Evolutionary conservation across 371 early-diverging fungal species (phyloP).

Genomic region (Mortierella sp.): DNA sequence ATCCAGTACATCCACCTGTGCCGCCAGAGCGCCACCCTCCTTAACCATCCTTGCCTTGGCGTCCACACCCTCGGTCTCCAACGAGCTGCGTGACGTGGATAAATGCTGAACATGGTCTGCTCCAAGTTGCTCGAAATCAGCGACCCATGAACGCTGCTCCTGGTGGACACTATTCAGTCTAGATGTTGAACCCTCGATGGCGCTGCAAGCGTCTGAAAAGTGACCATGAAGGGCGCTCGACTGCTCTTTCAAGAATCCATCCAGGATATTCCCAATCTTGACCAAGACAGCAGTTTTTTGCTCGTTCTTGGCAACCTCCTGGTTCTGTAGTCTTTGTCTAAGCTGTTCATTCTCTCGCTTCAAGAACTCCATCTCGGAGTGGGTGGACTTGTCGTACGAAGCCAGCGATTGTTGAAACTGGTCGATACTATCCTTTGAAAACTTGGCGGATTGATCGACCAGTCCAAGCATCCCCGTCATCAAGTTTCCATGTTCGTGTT

Average conservation of each 20-base stretch:
- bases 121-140: constrained; percentile 17
- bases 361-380: constrained; percentile 25
- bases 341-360: constrained; percentile 24
- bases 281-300: constrained; percentile 19
- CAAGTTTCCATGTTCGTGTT: constrained; percentile 21
- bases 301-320: constrained; percentile 15
- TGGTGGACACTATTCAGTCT: constrained; percentile 24
- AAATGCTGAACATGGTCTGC: constrained; percentile 14
- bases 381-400: constrained; percentile 23
- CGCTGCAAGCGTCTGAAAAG: constrained; percentile 9
- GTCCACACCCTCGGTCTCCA: constrained; percentile 6
- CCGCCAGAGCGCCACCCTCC: constrained; percentile 1
- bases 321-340: constrained; percentile 23
- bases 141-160: constrained; percentile 24
- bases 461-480: constrained; percentile 9
- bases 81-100: constrained; percentile 4
- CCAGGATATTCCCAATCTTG: constrained; percentile 28
- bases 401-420: constrained; percentile 22
- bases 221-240: constrained; percentile 27
- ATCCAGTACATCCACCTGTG: constrained; percentile 3
- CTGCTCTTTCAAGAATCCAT: constrained; percentile 29
- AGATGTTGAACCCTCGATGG: constrained; percentile 14
- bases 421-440: constrained; percentile 18
- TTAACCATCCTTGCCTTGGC: constrained; percentile 5
- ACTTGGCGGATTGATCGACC: constrained; percentile 26